Evolutionary conservation across 1,284 basidiomycete genomes (phyloP).

Genomic region (Lignosus rhinocerotis): DNA sequence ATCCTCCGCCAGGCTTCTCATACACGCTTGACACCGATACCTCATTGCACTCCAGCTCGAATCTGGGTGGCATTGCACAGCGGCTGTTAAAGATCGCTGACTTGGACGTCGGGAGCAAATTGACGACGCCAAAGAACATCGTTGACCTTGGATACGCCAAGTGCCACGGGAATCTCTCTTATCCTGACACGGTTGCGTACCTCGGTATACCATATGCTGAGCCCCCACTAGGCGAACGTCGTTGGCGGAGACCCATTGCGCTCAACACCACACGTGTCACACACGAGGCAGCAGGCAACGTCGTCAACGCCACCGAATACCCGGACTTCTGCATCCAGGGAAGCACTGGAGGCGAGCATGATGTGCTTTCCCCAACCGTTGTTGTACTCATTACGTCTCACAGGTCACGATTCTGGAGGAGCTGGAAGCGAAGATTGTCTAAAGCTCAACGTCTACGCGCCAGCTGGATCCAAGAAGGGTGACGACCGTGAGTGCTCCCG

Average conservation of each 20-base stretch:
- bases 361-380: neutral
- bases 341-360: constrained; percentile 43
- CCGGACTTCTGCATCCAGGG: constrained; percentile 62
- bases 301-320: constrained; percentile 50
- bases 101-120: neutral
- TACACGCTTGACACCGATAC: too few relatives aligned
- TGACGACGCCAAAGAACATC: constrained; percentile 16
- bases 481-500: constrained; percentile 37
- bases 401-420: constrained; percentile 54
- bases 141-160: constrained; percentile 35
- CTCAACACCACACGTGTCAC: constrained; percentile 38
- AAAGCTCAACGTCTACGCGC: constrained; percentile 45
- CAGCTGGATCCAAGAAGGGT: constrained; percentile 32
- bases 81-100: too few relatives aligned
- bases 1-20: too few relatives aligned
- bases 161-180: constrained; percentile 52
- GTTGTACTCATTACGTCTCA: neutral
- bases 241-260: constrained; percentile 41
- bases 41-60: too few relatives aligned
- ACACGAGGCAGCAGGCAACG: constrained; percentile 34
- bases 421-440: constrained; percentile 59
- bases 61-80: too few relatives aligned
- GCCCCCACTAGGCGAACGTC: constrained; percentile 38
- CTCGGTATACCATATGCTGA: constrained; percentile 48
- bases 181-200: constrained; percentile 56